Evolutionary conservation across 2,329 filamentous ascomycete species (phyloP).

Genomic region (Colletotrichum plurivorum): DNA sequence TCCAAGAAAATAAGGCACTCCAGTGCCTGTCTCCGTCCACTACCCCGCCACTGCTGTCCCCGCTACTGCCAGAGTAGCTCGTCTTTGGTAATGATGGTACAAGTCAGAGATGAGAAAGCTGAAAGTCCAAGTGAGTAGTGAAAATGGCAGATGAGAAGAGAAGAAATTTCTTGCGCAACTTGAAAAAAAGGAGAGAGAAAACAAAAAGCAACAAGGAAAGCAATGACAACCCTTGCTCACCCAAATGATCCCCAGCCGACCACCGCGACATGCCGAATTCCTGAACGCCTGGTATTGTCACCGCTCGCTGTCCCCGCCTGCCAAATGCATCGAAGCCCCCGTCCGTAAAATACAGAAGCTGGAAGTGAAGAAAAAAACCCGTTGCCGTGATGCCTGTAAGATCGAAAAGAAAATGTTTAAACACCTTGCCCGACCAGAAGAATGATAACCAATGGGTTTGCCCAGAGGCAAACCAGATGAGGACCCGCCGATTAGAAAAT

Average conservation of each 20-base stretch:
- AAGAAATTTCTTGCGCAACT: constrained; percentile 14
- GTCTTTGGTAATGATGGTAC: constrained; percentile 32
- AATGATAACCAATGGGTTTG: not conserved
- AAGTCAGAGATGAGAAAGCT: constrained; percentile 34
- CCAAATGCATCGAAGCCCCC: constrained; percentile 30
- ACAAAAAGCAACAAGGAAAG: constrained; percentile 22
- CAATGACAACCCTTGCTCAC: constrained; percentile 26
- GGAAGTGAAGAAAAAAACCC: constrained; percentile 2
- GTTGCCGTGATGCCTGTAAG: constrained; percentile 33
- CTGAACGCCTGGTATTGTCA: constrained; percentile 37
- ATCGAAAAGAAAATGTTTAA: constrained; percentile 17
- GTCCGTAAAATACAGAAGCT: constrained; percentile 34
- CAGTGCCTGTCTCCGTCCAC: constrained; percentile 2
- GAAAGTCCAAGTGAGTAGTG: constrained; percentile 32
- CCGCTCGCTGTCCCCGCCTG: constrained; percentile 9
- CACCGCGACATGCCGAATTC: constrained; percentile 20
- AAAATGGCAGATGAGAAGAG: constrained; percentile 32
- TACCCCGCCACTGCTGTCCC: constrained; percentile 18
- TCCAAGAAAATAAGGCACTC: constrained; percentile 6
- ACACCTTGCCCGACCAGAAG: constrained; percentile 13
- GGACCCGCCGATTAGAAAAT: constrained; percentile 38
- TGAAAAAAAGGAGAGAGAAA: constrained; percentile 13
- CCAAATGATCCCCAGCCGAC: constrained; percentile 8
- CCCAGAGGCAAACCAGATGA: constrained; percentile 9
- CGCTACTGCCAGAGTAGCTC: constrained; percentile 25